Conservation (phyloP, 768 basidiomycete species). For the Auricularia sp. region DNA sequence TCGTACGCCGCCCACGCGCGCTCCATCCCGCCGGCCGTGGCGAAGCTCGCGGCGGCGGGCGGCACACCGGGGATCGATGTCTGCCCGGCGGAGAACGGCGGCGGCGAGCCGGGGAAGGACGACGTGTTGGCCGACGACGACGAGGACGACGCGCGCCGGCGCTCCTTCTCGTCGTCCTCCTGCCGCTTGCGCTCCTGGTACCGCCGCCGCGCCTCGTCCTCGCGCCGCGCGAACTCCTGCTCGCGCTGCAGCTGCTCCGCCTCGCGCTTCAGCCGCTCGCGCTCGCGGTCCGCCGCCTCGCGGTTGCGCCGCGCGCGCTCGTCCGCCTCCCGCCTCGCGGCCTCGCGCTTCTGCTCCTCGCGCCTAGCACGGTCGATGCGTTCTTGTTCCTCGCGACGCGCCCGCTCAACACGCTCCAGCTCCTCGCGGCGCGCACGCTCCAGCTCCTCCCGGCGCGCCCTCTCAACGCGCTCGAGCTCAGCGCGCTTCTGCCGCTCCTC, state of each 20-base stretch:
- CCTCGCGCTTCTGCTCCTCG: neutral
- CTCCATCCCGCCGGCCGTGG: slow-evolving; percentile 5
- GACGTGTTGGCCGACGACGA: slow-evolving; percentile 1
- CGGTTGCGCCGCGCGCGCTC: neutral
- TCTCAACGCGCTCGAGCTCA: slow-evolving; percentile 6
- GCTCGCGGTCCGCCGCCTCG: neutral
- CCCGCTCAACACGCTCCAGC: slow-evolving; percentile 6
- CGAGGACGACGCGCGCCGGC: slow-evolving; percentile 4
- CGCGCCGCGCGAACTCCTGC: neutral
- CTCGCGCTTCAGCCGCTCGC: slow-evolving; percentile 5
- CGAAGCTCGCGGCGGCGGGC: neutral
- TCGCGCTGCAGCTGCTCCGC: slow-evolving; percentile 31
- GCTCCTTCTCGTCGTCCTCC: slow-evolving; percentile 9
- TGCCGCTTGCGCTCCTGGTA: slow-evolving; percentile 9
- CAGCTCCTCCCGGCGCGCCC: neutral
- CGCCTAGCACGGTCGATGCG: slow-evolving; percentile 50
- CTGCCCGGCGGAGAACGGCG: slow-evolving; percentile 10
- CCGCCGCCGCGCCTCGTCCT: slow-evolving; percentile 3
- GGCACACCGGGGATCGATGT: neutral
- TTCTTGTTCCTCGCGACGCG: slow-evolving; percentile 7
- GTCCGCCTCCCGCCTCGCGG: neutral
- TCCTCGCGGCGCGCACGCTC: neutral
- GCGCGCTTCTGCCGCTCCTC: slow-evolving; percentile 17
- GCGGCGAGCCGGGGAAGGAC: neutral
- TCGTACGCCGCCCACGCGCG: slow-evolving; percentile 11